These are phyloP conservation scores for Epichloe festucae DNA, from an alignment of 2,329 filamentous ascomycete species.

Conservation along the genomic window DNA sequence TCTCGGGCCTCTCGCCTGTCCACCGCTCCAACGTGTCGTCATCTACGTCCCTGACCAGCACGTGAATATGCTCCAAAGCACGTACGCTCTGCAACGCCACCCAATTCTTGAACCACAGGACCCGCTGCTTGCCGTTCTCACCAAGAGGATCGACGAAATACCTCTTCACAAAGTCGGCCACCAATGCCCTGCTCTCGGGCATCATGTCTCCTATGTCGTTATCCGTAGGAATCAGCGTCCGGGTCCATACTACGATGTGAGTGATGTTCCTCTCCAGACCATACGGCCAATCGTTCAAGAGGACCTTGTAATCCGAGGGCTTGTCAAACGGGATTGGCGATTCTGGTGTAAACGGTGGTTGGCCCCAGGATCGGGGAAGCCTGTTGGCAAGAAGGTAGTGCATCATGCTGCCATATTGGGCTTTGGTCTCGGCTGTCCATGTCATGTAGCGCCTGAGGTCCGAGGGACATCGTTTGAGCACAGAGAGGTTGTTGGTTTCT, in stretches of 20 bases:
- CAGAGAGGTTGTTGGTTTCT: conserved; percentile 51
- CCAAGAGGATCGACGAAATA: conserved; percentile 53
- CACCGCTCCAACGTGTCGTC: conserved; percentile 39
- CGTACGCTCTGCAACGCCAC: conserved; percentile 76
- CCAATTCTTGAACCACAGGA: conserved; percentile 94
- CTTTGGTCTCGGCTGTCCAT: conserved; percentile 58
- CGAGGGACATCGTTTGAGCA: conserved; percentile 67
- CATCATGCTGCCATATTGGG: conserved; percentile 66
- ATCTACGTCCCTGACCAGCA: conserved; percentile 47
- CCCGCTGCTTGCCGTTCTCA: conserved; percentile 32
- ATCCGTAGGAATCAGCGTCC: conserved; percentile 66
- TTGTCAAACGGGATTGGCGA: conserved; percentile 40
- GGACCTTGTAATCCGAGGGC: conserved; percentile 50
- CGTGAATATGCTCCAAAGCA: conserved; percentile 79
- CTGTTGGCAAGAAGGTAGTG: conserved; percentile 64
- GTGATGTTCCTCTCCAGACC: conserved; percentile 51
- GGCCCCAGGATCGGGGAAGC: conserved; percentile 53
- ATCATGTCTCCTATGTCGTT: conserved; percentile 60
- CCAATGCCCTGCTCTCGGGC: conserved; percentile 45
- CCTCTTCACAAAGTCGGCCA: conserved; percentile 55
- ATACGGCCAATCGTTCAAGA: conserved; percentile 92
- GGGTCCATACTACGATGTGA: conserved; percentile 90
- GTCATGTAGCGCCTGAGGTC: conserved; percentile 68
- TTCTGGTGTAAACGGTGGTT: conserved; percentile 39
- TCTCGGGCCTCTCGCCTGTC: conserved; percentile 33